A percentile compares a stretch with the other conserved stretches of the same genome.
Conservation (phyloP, 495 filamentous ascomycete species). For the Lepraria neglecta region DNA sequence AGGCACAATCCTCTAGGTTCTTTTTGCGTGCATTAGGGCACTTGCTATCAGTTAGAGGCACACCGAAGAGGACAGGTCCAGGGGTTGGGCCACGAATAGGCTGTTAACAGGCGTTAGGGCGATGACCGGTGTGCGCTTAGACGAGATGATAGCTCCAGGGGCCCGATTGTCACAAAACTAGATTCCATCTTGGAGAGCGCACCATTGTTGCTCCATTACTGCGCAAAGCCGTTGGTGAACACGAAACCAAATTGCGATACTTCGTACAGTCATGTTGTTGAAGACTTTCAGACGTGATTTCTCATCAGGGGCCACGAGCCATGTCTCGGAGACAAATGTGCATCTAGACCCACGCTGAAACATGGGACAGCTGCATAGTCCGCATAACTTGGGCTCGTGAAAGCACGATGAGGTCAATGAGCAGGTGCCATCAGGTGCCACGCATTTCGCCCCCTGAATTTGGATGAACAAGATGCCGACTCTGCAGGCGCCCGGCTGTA, state of each 20-base stretch:
- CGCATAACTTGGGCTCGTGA: not conserved
- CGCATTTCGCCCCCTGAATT: not conserved
- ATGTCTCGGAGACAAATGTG: constrained; percentile 7
- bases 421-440: not conserved
- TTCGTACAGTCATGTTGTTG: not conserved
- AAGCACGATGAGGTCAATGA: constrained; percentile 11
- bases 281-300: not conserved
- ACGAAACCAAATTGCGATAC: not conserved
- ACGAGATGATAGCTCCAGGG: not conserved
- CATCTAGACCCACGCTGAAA: not conserved
- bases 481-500: constrained; percentile 6
- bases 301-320: not conserved
- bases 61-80: constrained; percentile 4
- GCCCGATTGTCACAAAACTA: constrained; percentile 2
- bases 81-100: not conserved
- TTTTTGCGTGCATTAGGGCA: constrained; percentile 17
- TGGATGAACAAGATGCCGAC: not conserved
- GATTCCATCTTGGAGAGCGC: not conserved
- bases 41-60: not conserved
- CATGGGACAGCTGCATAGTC: constrained; percentile 1
- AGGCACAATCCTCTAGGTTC: not conserved
- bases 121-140: constrained; percentile 6
- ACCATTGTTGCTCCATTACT: not conserved
- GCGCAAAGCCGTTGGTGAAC: not conserved
- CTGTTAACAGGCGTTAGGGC: constrained; percentile 9